Base-by-base conservation (phyloP, 768 basidiomycete genomes). In the Russula vinacea region DNA sequence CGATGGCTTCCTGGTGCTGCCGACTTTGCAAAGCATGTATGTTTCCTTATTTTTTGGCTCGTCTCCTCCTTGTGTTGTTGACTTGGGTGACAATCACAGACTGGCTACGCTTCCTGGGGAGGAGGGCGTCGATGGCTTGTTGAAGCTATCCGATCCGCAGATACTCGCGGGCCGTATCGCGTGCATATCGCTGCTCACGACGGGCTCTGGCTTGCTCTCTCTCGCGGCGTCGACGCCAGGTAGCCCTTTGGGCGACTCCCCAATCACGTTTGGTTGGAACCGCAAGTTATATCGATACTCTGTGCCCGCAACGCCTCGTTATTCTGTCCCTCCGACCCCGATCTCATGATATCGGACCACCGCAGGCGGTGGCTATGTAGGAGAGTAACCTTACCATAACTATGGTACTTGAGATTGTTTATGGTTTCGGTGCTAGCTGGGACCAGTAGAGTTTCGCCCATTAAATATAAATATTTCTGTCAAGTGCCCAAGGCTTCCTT, bases 1-100 rank as follows among this genome's bases (percentile, higher is more conserved):
- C 11, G 74, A 76, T 52, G 75, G 74, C 33, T 76, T 76, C 65
- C 67, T 76, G 17, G 58, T 76, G 11, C 61, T 75, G 26, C 74
- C 76, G 10, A 73, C 75, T 17, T 70, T 76, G 35, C 71, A 76
- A 65, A 75, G 74, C 70, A 73, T 76, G 75, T 76, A 44, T 62
- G 74, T 24, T 26, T 9, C 5, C 11, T 24, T 24, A 22, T 29
- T 9, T 29, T 9, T 4, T 13, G 16, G 14, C 26, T 17, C 17
- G 2, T 6, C n/a, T n/a, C n/a, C n/a, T n/a, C n/a, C n/a, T n/a
- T n/a, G 16, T 17, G 26, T 35, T 17, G 55, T 29, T 64, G 29
- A 54, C 13, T 29, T 29, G n/a, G 9, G 9, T 22, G 29, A 22
- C 44, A 4, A 29, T 44, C 5, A 29, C 5, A 76, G 74, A 44